phyloP scores from a whole-genome alignment of 495 filamentous ascomycete species.

The Jackrogersella minutella region DNA sequence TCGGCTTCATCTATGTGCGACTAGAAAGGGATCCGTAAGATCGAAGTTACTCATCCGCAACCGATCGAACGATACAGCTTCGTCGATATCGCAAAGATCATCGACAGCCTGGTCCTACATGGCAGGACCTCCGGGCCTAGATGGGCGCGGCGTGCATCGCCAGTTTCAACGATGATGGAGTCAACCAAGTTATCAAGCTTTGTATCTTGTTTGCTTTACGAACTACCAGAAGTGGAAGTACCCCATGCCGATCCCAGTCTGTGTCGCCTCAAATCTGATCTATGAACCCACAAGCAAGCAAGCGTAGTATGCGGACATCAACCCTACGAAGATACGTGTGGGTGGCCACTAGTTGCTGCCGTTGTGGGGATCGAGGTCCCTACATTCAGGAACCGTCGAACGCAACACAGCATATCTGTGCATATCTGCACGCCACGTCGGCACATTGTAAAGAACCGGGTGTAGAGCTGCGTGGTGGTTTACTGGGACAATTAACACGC shows the following conservation, averaged over 20 bases:
- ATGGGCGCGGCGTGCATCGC: conserved; percentile 28
- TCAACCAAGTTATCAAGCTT: conserved; percentile 27
- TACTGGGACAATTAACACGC: conserved; percentile 36
- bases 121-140: conserved; percentile 30
- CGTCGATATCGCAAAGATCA: conserved; percentile 34
- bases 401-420: conserved; percentile 21
- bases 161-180: conserved; percentile 35
- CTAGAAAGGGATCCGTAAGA: not conserved
- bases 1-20: conserved; percentile 16
- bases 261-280: conserved; percentile 34
- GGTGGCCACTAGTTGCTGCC: conserved; percentile 12
- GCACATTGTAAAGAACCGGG: conserved; percentile 41
- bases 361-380: conserved; percentile 27
- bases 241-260: conserved; percentile 26
- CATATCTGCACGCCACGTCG: conserved; percentile 37
- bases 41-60: conserved; percentile 15
- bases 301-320: conserved; percentile 10
- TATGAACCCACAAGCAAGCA: conserved; percentile 1
- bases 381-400: conserved; percentile 36
- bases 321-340: conserved; percentile 1
- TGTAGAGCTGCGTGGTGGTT: conserved; percentile 32
- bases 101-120: conserved; percentile 23
- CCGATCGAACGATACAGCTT: conserved; percentile 31
- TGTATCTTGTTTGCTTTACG: conserved; percentile 32
- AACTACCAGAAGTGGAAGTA: conserved; percentile 28